Evolutionary conservation across 2,329 filamentous ascomycete genomes (phyloP), one percentile per base, ranked within the genome.

Genomic region (Ophiostoma australiae): DNA sequence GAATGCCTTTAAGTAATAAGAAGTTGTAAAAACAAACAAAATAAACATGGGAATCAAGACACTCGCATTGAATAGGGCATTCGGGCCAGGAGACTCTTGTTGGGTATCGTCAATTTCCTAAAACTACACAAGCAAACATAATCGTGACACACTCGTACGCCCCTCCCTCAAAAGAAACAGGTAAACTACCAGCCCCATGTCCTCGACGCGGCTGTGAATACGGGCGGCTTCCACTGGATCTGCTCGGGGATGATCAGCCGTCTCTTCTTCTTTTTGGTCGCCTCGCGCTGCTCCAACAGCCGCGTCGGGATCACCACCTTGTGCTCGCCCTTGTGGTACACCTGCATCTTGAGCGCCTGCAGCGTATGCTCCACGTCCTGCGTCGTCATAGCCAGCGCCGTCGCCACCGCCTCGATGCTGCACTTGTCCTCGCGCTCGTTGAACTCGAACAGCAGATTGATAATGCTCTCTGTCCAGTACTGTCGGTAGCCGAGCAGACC

Each of bases 271-370:
- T 87, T 78, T 80, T 91, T 93, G 75, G 91, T 88, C 81, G 93
- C 96, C 75, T 93, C 91, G 74, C 91, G 86, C 77, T 92, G 88
- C 78, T 90, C 86, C 71, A 97, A 84, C 69, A 97, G 86, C 72
- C 92, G 89, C 74, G 95, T 91, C 0, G 94, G 94, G 41, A 99
- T 85, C 33, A 98, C 93, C 75, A 99, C 92, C 79, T 98, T 94
- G 84, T 98, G 95, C 78, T 97, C 94, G 74, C 94, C 94, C 84
- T 97, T 97, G 76, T 94, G 93, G 78, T 98, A 98, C 66, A 95
- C 87, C 78, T 98, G 87, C 92, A 99, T 97, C 78, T 94, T 95
- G 73, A 97, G 84, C 71, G 94, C 94, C 78, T 97, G 93, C 69
- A 99, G 81, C 0, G 95, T 98, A 79, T 97, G 93, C 79, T 98